Evolutionary conservation across 305 asterid genomes (phyloP).

Genomic region (Ilex paraguariensis): DNA sequence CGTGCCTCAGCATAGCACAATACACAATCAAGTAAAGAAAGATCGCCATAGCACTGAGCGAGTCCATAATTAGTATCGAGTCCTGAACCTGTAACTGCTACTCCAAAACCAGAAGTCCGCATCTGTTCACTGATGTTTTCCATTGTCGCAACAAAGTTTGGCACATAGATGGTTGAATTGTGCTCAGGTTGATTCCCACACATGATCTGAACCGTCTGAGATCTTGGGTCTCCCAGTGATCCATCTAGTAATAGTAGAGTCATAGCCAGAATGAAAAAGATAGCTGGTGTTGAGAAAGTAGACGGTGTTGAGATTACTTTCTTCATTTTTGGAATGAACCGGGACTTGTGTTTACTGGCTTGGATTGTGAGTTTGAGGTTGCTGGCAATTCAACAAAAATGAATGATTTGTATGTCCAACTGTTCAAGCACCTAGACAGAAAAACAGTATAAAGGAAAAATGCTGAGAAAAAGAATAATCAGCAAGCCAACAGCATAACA

Average conservation of each 20-base stretch:
- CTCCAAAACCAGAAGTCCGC: constrained; percentile 13
- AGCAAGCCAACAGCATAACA: too few relatives aligned
- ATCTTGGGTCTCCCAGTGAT: constrained; percentile 9
- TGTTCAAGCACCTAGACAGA: too few relatives aligned
- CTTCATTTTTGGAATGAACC: background rate
- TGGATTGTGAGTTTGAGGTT: too few relatives aligned
- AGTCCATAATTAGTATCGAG: constrained; percentile 22
- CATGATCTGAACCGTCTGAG: constrained; percentile 4
- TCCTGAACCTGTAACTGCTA: constrained; percentile 15
- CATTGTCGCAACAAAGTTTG: constrained; percentile 12
- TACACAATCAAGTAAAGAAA: constrained; percentile 20
- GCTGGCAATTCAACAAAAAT: too few relatives aligned
- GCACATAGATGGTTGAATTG: background rate
- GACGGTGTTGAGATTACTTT: constrained; percentile 1
- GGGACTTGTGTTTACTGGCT: background rate
- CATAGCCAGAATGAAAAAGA: background rate
- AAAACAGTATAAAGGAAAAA: too few relatives aligned
- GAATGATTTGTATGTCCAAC: too few relatives aligned
- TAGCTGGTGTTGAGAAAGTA: background rate
- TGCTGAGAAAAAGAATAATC: too few relatives aligned
- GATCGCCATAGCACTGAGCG: constrained; percentile 34
- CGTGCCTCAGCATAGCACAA: constrained; percentile 32
- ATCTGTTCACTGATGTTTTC: constrained; percentile 16
- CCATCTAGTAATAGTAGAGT: constrained; percentile 10
- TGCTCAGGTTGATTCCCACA: constrained; percentile 7